A percentile compares a stretch with the other conserved stretches of the same genome.
Conservation (phyloP, 495 filamentous ascomycete species). For the Schizothecium vesticola region DNA sequence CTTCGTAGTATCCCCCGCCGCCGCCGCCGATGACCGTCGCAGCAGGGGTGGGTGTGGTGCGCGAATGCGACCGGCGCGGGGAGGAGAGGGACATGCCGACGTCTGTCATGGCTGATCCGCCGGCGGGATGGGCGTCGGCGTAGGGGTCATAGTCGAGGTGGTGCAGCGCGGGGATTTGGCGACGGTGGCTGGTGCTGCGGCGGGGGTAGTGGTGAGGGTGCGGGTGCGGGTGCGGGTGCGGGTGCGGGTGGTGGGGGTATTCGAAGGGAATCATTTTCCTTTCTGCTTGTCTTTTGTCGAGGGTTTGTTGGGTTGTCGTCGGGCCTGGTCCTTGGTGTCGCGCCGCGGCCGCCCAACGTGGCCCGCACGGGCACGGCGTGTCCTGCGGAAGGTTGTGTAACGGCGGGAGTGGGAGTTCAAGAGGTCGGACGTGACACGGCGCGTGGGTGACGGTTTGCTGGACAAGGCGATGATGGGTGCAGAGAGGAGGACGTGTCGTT, state of each 20-base stretch:
- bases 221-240: not conserved
- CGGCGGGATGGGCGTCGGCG: not conserved
- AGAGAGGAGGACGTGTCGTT: slow-evolving; percentile 3
- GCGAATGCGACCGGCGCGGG: not conserved
- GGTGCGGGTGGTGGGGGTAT: not conserved
- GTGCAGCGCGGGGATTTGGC: not conserved
- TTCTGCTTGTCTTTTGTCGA: not conserved
- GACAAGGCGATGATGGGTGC: not conserved
- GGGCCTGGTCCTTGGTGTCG: not conserved
- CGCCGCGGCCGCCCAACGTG: not conserved
- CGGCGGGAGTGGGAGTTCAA: not conserved
- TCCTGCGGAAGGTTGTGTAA: not conserved
- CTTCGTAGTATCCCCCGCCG: not conserved
- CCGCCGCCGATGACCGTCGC: not conserved
- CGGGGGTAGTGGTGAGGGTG: not conserved
- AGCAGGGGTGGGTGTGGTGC: not conserved
- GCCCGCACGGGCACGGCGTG: not conserved
- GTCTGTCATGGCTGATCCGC: not conserved
- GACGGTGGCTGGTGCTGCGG: not conserved
- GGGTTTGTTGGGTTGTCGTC: not conserved
- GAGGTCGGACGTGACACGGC: not conserved
- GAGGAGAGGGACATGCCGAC: not conserved
- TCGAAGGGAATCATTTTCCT: not conserved
- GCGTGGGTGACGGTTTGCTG: not conserved
- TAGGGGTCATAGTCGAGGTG: not conserved